Evolutionary conservation across 352 stramenopile species (phyloP), one percentile per base, ranked within the genome.

Genomic region (Phytophthora nicotianae): DNA sequence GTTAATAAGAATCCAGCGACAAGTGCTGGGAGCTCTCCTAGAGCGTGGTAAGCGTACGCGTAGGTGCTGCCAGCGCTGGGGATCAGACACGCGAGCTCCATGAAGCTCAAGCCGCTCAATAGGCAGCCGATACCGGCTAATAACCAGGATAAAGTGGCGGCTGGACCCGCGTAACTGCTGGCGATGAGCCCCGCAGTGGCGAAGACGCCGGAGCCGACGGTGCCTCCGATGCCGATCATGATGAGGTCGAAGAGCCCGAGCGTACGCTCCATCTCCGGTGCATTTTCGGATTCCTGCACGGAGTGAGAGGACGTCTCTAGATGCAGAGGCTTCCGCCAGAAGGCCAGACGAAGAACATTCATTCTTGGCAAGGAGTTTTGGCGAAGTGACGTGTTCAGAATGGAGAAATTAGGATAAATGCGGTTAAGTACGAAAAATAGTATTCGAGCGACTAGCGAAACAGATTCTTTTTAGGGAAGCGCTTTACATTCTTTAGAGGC

Each of bases 181-280:
- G 78, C 78, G 62, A 95, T 91, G 37, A 90, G 59, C 0, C 86
- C 85, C 0, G 86, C 74, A 0, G 85, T 95, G 8, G 86, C 92
- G 70, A 98, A 99, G 20, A 99, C 86, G 20, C 96, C 96, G 2
- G 75, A 86, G n/a, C 96, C 96, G 8, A 99, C 87, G 0, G 96
- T 99, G 23, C 88, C 95, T 6, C 96, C 94, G 10, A 98, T 96
- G 48, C 95, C 95, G 58, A 98, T 83, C 72, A 88, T 93, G 13
- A 98, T 73, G 5, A 98, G 75, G 73, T 98, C 95, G 58, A 97
- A 96, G 24, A 98, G 79, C 0, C 76, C 77, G 0, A 98, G 74
- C 4, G 82, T 90, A 37, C 83, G 59, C 37, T 26, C 20, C 19
- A 68, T 62, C 40, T 53, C 57, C 24, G 11, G 65, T 13, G 51